Conservation (phyloP, 2,329 filamentous ascomycete genomes). For the Epichloe amarillans region DNA sequence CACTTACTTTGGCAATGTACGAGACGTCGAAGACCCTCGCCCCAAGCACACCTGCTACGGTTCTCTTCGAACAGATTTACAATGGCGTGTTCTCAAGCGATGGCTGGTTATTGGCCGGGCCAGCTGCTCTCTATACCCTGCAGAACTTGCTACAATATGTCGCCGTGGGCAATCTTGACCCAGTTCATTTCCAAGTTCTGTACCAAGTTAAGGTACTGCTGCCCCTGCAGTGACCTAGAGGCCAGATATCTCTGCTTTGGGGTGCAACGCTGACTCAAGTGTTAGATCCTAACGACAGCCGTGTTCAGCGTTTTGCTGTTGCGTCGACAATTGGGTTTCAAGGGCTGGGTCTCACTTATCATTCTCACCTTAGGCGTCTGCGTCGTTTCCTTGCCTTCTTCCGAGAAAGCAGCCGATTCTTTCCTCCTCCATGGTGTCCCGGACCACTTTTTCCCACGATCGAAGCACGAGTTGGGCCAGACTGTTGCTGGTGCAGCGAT, state of each 20-base stretch:
- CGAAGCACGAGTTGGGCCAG: conserved; percentile 62
- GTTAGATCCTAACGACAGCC: conserved; percentile 69
- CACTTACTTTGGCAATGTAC: conserved; percentile 74
- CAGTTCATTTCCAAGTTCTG: conserved; percentile 84
- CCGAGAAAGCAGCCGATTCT: conserved; percentile 39
- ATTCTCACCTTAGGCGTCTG: conserved; percentile 71
- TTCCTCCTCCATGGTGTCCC: conserved; percentile 50
- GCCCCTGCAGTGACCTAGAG: not conserved
- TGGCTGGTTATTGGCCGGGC: conserved; percentile 88
- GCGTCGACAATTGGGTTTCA: conserved; percentile 52
- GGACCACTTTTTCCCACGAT: conserved; percentile 62
- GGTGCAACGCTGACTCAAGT: not conserved
- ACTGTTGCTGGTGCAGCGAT: conserved; percentile 13
- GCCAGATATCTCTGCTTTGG: not conserved
- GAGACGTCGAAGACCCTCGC: conserved; percentile 69
- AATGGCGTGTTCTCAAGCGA: conserved; percentile 76
- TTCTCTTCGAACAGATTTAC: conserved; percentile 68
- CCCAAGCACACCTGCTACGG: conserved; percentile 65
- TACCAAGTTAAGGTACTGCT: conserved; percentile 75
- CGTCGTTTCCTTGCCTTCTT: conserved; percentile 67
- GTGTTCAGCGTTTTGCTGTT: conserved; percentile 74
- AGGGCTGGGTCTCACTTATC: conserved; percentile 70
- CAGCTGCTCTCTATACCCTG: conserved; percentile 75
- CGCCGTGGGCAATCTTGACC: conserved; percentile 79
- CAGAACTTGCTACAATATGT: conserved; percentile 93